Evolutionary conservation across 176 grass and related monocot species (phyloP).

Genomic region (Dactylis glomerata): DNA sequence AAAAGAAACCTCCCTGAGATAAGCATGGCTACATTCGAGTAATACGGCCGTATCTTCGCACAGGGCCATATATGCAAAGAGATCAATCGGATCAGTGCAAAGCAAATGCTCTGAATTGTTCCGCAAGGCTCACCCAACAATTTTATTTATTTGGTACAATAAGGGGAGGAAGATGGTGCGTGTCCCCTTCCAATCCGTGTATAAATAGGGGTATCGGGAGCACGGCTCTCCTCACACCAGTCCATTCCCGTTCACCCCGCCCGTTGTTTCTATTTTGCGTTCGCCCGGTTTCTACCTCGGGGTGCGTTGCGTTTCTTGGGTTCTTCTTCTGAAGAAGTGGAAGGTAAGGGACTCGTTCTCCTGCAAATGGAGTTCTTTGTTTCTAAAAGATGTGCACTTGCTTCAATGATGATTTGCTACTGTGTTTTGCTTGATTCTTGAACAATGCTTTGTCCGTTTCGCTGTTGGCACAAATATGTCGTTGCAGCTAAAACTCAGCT

Average conservation of each 20-base stretch:
- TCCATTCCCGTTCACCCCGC: slow-evolving; percentile 46
- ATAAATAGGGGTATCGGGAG: slow-evolving; percentile 35
- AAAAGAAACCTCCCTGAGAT: background rate
- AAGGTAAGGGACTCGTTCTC: slow-evolving; percentile 26
- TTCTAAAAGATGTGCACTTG: too few relatives aligned
- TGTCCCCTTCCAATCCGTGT: background rate
- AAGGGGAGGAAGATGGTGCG: background rate
- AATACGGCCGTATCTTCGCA: background rate
- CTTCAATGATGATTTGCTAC: background rate
- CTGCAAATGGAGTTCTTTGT: slow-evolving; percentile 11
- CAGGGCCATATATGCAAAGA: background rate
- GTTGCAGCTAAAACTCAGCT: background rate
- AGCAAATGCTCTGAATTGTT: background rate
- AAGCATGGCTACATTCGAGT: background rate
- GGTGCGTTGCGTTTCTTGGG: background rate
- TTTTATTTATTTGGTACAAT: background rate
- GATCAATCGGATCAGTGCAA: background rate
- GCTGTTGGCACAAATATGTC: background rate
- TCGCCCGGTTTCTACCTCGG: background rate
- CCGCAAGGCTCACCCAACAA: background rate
- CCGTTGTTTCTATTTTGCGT: slow-evolving; percentile 29
- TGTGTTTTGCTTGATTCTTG: background rate
- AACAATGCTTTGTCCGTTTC: background rate
- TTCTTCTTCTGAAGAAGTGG: background rate
- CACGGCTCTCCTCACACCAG: slow-evolving; percentile 26